A percentile compares a stretch with the other conserved stretches of the same genome.
Conservation (phyloP, 2,329 filamentous ascomycete species). For the Penicillium hordei region DNA sequence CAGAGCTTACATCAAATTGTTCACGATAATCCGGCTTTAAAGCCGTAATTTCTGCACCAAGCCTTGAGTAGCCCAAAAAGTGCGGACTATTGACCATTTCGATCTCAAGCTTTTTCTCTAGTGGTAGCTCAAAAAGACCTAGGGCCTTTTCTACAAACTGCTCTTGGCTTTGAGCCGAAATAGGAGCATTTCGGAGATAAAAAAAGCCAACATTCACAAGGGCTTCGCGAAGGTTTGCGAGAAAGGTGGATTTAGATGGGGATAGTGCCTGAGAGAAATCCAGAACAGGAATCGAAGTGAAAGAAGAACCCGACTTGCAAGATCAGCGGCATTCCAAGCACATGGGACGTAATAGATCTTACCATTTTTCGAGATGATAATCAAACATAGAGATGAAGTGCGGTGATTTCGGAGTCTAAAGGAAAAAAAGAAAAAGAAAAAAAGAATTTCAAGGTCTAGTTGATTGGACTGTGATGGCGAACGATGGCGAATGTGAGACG, state of each 20-base stretch:
- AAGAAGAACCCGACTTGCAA: slow-evolving; percentile 11
- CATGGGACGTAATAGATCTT: background rate
- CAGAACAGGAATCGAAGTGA: slow-evolving; percentile 34
- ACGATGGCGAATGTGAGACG: background rate
- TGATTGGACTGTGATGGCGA: slow-evolving; percentile 3
- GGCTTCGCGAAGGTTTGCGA: slow-evolving; percentile 32
- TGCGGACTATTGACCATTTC: slow-evolving; percentile 45
- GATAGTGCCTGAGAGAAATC: slow-evolving; percentile 29
- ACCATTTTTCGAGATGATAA: slow-evolving; percentile 5
- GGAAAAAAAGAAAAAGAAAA: background rate
- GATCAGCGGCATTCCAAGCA: background rate
- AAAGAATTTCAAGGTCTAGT: background rate
- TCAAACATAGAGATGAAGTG: background rate
- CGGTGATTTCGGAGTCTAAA: background rate
- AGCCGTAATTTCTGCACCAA: slow-evolving; percentile 38
- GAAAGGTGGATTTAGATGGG: slow-evolving; percentile 26
- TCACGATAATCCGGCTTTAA: slow-evolving; percentile 36
- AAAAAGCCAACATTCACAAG: slow-evolving; percentile 40
- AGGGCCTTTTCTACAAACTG: slow-evolving; percentile 41
- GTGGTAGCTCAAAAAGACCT: slow-evolving; percentile 46
- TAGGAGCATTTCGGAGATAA: slow-evolving; percentile 33
- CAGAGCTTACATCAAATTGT: slow-evolving; percentile 35
- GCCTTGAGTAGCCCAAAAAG: slow-evolving; percentile 38
- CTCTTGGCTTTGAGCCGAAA: slow-evolving; percentile 23
- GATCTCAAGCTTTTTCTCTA: slow-evolving; percentile 51